Conservation (phyloP, 2,329 filamentous ascomycete genomes). For the Curvularia lunata region DNA sequence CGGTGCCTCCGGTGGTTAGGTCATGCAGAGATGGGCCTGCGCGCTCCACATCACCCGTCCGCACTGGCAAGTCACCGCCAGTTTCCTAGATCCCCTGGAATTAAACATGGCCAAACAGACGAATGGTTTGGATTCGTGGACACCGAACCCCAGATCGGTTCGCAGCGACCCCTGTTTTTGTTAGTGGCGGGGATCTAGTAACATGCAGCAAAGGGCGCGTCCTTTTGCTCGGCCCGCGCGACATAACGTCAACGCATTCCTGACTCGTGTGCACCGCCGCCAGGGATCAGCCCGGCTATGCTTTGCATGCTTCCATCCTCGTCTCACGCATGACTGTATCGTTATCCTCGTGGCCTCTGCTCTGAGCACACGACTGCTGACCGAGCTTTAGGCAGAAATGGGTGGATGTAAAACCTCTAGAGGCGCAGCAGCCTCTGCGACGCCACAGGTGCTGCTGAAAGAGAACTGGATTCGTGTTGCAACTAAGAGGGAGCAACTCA, state of each 20-base stretch:
- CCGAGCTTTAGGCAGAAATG: not conserved
- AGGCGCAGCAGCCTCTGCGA: not conserved
- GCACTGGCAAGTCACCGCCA: not conserved
- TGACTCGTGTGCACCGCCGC: not conserved
- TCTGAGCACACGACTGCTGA: not conserved
- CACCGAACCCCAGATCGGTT: not conserved
- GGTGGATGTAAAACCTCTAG: not conserved
- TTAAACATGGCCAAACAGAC: not conserved
- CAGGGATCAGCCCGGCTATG: not conserved
- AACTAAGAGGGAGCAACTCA: not conserved
- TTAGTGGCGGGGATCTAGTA: not conserved
- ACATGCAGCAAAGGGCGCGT: not conserved
- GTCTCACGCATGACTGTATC: slow-evolving; percentile 2
- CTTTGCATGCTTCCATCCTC: not conserved
- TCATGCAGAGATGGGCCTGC: not conserved
- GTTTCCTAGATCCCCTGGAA: not conserved
- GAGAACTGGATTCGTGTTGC: too few species aligned
- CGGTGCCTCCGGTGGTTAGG: not conserved
- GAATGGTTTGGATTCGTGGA: not conserved
- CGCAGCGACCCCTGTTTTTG: not conserved
- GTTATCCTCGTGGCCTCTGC: not conserved
- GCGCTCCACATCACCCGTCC: not conserved
- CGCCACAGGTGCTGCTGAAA: not conserved
- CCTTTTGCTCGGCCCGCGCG: not conserved
- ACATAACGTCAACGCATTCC: slow-evolving; percentile 1